Conservation (phyloP, 305 asterid species). For the Nicotiana rustica region DNA sequence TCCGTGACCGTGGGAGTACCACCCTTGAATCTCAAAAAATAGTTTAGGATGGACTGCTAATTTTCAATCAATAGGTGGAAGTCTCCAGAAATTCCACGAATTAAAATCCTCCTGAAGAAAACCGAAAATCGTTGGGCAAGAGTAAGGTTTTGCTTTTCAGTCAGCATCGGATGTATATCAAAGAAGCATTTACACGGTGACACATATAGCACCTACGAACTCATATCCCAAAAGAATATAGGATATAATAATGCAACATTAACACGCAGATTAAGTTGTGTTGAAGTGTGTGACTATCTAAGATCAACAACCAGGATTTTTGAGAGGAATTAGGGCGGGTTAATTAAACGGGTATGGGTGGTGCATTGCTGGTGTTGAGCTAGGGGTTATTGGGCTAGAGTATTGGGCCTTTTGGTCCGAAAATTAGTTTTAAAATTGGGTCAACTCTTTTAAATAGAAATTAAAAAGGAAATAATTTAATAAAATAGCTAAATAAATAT, state of each 20-base stretch:
- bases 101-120: conserved; percentile 84
- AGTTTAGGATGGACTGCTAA: conserved; percentile 19
- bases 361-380: too few relatives aligned
- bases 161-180: background rate
- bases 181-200: background rate
- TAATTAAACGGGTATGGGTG: too few relatives aligned
- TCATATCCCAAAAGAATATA: background rate
- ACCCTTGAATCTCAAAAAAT: conserved; percentile 26
- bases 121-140: conserved; percentile 36
- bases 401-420: too few relatives aligned
- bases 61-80: conserved; percentile 69
- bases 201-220: background rate
- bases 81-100: conserved; percentile 90
- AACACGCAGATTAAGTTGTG: background rate
- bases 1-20: background rate
- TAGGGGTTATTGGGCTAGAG: too few relatives aligned
- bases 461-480: too few relatives aligned
- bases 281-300: too few relatives aligned
- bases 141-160: conserved; percentile 23
- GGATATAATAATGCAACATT: background rate
- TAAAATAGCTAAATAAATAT: too few relatives aligned
- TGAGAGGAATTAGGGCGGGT: too few relatives aligned
- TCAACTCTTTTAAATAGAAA: too few relatives aligned
- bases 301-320: too few relatives aligned
- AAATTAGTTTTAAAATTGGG: too few relatives aligned